A percentile compares a stretch with the other conserved stretches of the same genome.
Evolutionary conservation across 2,329 filamentous ascomycete species (phyloP).

Genomic region (Hypoxylon sp.): DNA sequence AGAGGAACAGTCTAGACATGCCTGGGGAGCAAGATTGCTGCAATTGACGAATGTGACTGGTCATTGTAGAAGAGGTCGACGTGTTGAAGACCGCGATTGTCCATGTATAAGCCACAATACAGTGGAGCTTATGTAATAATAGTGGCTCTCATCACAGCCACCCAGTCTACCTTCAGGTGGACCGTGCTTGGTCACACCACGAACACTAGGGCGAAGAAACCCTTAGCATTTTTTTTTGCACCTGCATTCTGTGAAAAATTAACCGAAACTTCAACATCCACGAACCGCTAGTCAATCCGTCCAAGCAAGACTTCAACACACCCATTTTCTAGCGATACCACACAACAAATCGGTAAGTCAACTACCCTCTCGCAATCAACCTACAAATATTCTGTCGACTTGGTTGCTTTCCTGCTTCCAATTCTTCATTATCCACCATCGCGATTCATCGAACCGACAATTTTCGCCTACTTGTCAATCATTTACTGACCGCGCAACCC

Average conservation of each 20-base stretch:
- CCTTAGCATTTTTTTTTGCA: conserved; percentile 50
- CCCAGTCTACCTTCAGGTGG: neutral
- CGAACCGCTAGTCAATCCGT: conserved; percentile 48
- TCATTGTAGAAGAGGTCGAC: conserved; percentile 19
- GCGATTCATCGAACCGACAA: conserved; percentile 22
- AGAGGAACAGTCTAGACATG: conserved; percentile 1
- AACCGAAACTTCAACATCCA: conserved; percentile 53
- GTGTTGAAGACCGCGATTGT: conserved; percentile 16
- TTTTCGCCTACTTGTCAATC: conserved; percentile 30
- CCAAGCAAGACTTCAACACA: conserved; percentile 50
- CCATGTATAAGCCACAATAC: conserved; percentile 13
- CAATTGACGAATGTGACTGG: conserved; percentile 35
- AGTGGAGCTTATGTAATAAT: neutral
- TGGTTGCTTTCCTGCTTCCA: conserved; percentile 9
- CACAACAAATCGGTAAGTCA: conserved; percentile 55
- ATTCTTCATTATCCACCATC: neutral
- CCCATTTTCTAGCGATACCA: conserved; percentile 55
- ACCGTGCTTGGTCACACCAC: neutral
- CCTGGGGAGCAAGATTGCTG: conserved; percentile 11
- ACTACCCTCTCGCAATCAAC: conserved; percentile 16
- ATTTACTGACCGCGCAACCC: conserved; percentile 52
- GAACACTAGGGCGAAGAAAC: conserved; percentile 49
- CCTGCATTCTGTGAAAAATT: conserved; percentile 51
- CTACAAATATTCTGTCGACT: conserved; percentile 6
- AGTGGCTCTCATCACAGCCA: conserved; percentile 6